These are phyloP conservation scores for Plasmodium adleri DNA, from an alignment of 169 alveolate species.

Conservation along the genomic window DNA sequence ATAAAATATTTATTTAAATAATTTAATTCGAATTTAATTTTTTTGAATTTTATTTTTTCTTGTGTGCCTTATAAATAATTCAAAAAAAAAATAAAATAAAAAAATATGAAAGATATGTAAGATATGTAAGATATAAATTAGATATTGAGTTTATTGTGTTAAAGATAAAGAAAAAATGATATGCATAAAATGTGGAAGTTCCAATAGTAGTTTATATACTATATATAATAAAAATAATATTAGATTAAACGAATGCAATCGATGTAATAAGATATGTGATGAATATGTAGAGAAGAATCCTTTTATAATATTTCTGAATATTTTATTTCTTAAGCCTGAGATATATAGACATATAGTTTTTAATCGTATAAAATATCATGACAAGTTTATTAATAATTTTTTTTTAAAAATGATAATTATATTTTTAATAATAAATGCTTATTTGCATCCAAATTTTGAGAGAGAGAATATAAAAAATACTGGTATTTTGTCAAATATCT, in stretches of 20 bases:
- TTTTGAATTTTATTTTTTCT: too few relatives aligned
- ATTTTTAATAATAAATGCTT: conserved; percentile 66
- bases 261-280: conserved; percentile 71
- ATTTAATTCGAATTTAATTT: too few relatives aligned
- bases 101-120: too few relatives aligned
- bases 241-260: conserved; percentile 53
- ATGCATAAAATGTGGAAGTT: conserved; percentile 72
- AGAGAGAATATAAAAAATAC: conserved; percentile 10
- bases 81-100: too few relatives aligned
- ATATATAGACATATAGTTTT: conserved; percentile 70
- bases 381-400: conserved; percentile 47
- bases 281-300: conserved; percentile 64
- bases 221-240: conserved; percentile 62
- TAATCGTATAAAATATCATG: conserved; percentile 58
- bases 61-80: too few relatives aligned
- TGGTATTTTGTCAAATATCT: conserved; percentile 8
- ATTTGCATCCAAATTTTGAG: conserved; percentile 73
- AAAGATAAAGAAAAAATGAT: conserved; percentile 22
- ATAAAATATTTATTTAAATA: too few relatives aligned
- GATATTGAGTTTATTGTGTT: too few relatives aligned
- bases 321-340: conserved; percentile 62
- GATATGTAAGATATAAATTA: too few relatives aligned
- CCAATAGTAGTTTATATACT: conserved; percentile 48
- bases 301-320: conserved; percentile 53
- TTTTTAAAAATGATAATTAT: conserved; percentile 47